phyloP scores from a whole-genome alignment of 2,329 filamentous ascomycete genomes.

The Ophiostoma montium region DNA sequence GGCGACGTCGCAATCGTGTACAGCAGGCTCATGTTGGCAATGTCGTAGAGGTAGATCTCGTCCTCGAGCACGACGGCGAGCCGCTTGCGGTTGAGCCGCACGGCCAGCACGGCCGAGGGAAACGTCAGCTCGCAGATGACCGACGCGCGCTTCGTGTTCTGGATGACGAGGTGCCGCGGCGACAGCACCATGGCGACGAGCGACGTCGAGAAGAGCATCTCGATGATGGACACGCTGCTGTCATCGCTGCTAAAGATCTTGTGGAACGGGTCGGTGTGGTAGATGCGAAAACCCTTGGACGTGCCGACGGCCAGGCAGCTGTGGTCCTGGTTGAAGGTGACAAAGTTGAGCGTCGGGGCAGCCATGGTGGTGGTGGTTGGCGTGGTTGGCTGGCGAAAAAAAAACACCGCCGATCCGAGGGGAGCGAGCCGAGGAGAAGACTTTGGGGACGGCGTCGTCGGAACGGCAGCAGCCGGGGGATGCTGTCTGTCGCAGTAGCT shows the following conservation, averaged over 20 bases:
- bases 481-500: too few species aligned
- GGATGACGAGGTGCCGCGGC: slow-evolving; percentile 82
- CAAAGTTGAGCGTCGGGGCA: slow-evolving; percentile 75
- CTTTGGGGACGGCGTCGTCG: too few species aligned
- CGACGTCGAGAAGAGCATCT: slow-evolving; percentile 98
- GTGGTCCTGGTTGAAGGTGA: slow-evolving; percentile 98
- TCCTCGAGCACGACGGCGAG: slow-evolving; percentile 89
- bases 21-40: slow-evolving; percentile 93
- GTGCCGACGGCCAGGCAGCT: slow-evolving; percentile 93
- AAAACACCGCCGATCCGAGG: too few species aligned
- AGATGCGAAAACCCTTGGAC: slow-evolving; percentile 87
- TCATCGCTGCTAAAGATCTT: slow-evolving; percentile 92
- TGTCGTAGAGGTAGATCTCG: slow-evolving; percentile 96
- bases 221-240: slow-evolving; percentile 87
- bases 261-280: slow-evolving; percentile 89
- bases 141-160: slow-evolving; percentile 76
- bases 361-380: slow-evolving; percentile 38
- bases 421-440: neutral
- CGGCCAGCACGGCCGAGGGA: slow-evolving; percentile 85
- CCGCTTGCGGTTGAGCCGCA: slow-evolving; percentile 86
- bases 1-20: slow-evolving; percentile 89
- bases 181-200: slow-evolving; percentile 88
- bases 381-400: too few species aligned
- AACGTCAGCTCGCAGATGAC: slow-evolving; percentile 98
- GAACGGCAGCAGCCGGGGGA: too few species aligned